phyloP scores from a whole-genome alignment of 2,329 filamentous ascomycete genomes.

The Ophiognomonia clavigignenti-juglandacearum region DNA sequence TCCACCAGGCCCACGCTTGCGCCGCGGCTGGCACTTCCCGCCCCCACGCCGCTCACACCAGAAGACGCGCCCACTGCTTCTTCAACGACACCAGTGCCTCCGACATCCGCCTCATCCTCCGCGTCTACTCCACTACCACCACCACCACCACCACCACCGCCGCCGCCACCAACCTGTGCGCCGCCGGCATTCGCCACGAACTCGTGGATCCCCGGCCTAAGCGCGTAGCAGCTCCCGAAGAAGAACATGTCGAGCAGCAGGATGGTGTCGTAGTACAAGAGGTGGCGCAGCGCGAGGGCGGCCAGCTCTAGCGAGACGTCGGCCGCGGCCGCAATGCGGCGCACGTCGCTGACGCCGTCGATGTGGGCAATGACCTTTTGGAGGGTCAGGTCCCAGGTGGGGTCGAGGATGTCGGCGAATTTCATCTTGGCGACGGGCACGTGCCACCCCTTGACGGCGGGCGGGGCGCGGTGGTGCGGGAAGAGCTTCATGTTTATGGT shows the following conservation, averaged over 20 bases:
- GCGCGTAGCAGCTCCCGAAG: conserved; percentile 86
- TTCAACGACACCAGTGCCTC: too few relatives aligned
- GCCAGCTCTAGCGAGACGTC: conserved; percentile 85
- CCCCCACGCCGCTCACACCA: too few relatives aligned
- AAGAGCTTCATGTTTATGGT: conserved; percentile 97
- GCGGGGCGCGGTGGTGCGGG: conserved; percentile 71
- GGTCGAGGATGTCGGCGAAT: conserved; percentile 57
- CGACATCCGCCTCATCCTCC: too few relatives aligned
- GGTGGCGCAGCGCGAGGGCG: conserved; percentile 78
- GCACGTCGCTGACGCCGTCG: conserved; percentile 85
- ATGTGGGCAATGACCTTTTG: conserved; percentile 78
- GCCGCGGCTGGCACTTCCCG: neutral
- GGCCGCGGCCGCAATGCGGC: conserved; percentile 77
- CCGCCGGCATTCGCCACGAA: conserved; percentile 64
- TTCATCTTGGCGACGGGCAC: conserved; percentile 76
- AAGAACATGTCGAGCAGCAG: conserved; percentile 92
- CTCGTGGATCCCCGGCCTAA: conserved; percentile 68
- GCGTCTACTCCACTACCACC: too few relatives aligned
- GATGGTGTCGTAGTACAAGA: conserved; percentile 89
- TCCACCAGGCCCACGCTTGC: conserved; percentile 46
- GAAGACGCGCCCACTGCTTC: too few relatives aligned
- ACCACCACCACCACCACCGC: too few relatives aligned
- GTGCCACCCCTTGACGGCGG: conserved; percentile 79
- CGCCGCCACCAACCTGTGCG: conserved; percentile 45
- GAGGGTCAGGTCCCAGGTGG: conserved; percentile 72